A percentile compares a stretch with the other conserved stretches of the same genome.
These are phyloP conservation scores for Botrytis galanthina DNA, from an alignment of 2,329 filamentous ascomycete species.

Conservation along the genomic window DNA sequence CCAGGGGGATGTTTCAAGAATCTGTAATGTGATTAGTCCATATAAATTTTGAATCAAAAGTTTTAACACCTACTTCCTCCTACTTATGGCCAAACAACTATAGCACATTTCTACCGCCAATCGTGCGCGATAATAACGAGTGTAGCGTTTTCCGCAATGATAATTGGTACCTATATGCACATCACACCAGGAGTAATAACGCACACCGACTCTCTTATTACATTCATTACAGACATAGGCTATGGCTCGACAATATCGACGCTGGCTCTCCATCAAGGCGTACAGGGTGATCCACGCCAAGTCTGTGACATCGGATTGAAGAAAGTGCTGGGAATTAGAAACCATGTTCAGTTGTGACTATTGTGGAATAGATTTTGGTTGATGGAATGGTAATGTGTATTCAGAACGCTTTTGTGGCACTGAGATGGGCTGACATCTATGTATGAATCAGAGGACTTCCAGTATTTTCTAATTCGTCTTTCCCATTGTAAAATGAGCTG, in stretches of 20 bases:
- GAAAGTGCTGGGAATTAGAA: not conserved
- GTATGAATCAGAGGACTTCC: not conserved
- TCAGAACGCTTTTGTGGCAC: not conserved
- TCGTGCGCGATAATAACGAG: not conserved
- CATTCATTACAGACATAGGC: not conserved
- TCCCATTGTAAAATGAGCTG: not conserved
- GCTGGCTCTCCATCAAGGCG: fast-evolving
- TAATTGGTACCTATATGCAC: not conserved
- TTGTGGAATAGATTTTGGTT: no score
- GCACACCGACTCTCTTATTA: not conserved
- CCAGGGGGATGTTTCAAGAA: not conserved
- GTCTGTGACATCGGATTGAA: not conserved
- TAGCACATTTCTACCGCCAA: not conserved
- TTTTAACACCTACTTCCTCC: not conserved
- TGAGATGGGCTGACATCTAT: not conserved
- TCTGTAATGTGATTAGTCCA: not conserved
- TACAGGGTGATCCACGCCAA: not conserved
- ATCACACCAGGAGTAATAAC: not conserved
- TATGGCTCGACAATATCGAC: not conserved
- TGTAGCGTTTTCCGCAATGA: not conserved
- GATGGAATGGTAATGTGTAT: not conserved
- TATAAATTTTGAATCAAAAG: not conserved
- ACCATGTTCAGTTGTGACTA: not conserved
- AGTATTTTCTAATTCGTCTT: not conserved
- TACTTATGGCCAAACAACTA: not conserved